A percentile compares a stretch with the other conserved stretches of the same genome.
Evolutionary conservation across 768 basidiomycete species (phyloP).

Genomic region (Kwoniella sp.): DNA sequence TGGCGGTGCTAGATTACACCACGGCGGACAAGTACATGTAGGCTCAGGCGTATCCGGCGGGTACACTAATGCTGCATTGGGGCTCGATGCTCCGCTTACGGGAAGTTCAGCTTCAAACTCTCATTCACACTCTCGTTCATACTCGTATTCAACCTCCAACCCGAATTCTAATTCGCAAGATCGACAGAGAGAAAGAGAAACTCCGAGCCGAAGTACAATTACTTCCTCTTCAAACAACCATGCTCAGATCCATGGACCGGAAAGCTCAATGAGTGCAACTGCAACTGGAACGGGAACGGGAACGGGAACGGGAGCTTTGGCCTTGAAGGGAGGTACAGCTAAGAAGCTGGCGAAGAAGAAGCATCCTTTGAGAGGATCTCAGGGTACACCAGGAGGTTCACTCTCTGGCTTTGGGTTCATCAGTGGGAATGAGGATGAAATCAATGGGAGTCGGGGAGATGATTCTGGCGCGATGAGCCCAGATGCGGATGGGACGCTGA

Average conservation of each 20-base stretch:
- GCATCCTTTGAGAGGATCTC: background rate
- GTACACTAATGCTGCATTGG: background rate
- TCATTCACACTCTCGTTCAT: background rate
- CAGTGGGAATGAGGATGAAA: background rate
- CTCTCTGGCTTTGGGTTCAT: background rate
- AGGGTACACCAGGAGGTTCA: background rate
- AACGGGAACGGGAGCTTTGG: no score
- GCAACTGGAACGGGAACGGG: no score
- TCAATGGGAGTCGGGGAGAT: background rate
- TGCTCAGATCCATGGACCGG: no score
- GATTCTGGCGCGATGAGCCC: background rate
- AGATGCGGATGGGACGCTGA: conserved; percentile 5
- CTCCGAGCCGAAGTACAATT: conserved; percentile 11
- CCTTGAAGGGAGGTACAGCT: background rate
- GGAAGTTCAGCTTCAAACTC: background rate
- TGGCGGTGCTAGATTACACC: background rate
- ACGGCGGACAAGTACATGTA: background rate
- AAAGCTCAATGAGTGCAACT: no score
- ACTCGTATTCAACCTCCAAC: background rate
- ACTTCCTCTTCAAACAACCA: background rate
- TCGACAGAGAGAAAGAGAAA: background rate
- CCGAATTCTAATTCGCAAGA: background rate
- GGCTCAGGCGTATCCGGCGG: background rate
- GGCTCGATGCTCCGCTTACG: background rate
- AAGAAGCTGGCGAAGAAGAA: conserved; percentile 11